Base-by-base conservation (phyloP, 768 basidiomycete genomes). In the Pulveroboletus ravenelii region DNA sequence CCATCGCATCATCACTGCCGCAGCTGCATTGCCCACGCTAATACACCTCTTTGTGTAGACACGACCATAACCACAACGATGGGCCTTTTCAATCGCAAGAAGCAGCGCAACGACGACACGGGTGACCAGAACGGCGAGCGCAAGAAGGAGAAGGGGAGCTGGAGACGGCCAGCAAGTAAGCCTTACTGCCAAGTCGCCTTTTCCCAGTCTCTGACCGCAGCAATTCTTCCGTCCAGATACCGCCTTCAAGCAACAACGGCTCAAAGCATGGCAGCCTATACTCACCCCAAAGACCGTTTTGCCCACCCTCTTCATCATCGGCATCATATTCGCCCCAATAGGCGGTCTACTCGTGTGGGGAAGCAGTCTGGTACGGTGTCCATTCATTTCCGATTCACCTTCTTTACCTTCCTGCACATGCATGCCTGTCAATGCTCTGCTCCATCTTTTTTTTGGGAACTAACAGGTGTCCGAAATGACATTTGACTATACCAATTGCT, bases 211-310 rank as follows among this genome's bases (percentile, higher is more conserved):
- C 40, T 52, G 45, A 55, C 56, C 61, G 53, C 58, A 55, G 55
- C 47, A 40, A 40, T 39, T 12, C 42, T 34, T 38, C 20, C 18
- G 10, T 14, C 50, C 13, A 96, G 93, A 97, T 72, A 97, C 94
- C 52, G 95, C 94, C 36, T 97, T 96, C 81, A 98, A 96, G 74
- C 96, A 99, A 70, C 96, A 99, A 71, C 88, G 96, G 49, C 81
- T 99, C 65, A 98, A 97, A 75, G 96, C 96, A 64, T 99, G 96
- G 96, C 96, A 99, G 78, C 96, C 96, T 9, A 98, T 99, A 66
- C 79, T 98, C 41, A 97, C 94, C 5, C 96, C 96, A 5, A 94
- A 94, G 71, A 96, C 93, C 1, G 96, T 99, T 18, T 80, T 99
- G 14, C 96, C 96, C 3, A 95, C 93, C 1, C 80, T 99, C 41